Conservation (phyloP, 176 grass and related monocot genomes). For the Metroxylon sagu region DNA sequence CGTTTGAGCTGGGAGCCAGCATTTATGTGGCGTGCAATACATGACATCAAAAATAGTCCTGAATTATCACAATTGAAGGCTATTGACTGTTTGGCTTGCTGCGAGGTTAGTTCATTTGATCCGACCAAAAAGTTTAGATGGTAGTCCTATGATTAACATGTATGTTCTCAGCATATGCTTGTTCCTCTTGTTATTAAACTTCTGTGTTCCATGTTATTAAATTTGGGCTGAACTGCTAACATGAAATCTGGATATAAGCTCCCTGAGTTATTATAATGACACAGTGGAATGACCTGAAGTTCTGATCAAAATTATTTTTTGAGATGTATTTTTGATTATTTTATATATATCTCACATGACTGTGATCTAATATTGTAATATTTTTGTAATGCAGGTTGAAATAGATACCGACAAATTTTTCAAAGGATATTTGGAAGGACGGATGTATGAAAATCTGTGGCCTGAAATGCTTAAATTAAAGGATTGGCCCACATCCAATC, state of each 20-base stretch:
- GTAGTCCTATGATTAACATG: no score
- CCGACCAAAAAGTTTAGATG: no score
- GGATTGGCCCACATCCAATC: conserved; percentile 71
- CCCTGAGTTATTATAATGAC: no score
- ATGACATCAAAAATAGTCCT: conserved; percentile 8
- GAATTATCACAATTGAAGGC: conserved; percentile 25
- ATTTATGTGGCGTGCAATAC: conserved; percentile 48
- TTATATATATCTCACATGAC: not conserved
- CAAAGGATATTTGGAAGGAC: conserved; percentile 40
- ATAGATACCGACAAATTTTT: conserved; percentile 45
- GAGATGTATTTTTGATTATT: no score
- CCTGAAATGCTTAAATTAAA: conserved; percentile 82
- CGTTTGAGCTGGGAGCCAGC: conserved; percentile 46
- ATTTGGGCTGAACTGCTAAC: no score
- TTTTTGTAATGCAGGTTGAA: conserved; percentile 30
- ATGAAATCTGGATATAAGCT: no score
- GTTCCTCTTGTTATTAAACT: no score
- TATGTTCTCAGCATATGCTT: no score
- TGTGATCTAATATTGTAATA: not conserved
- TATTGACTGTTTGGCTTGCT: conserved; percentile 52
- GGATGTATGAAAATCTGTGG: conserved; percentile 47
- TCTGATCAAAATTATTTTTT: no score
- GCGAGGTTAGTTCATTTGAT: conserved; percentile 38
- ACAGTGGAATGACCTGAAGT: no score
- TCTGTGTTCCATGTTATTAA: no score